Conservation (phyloP, 306 rosid species). For the Clitoria ternatea region DNA sequence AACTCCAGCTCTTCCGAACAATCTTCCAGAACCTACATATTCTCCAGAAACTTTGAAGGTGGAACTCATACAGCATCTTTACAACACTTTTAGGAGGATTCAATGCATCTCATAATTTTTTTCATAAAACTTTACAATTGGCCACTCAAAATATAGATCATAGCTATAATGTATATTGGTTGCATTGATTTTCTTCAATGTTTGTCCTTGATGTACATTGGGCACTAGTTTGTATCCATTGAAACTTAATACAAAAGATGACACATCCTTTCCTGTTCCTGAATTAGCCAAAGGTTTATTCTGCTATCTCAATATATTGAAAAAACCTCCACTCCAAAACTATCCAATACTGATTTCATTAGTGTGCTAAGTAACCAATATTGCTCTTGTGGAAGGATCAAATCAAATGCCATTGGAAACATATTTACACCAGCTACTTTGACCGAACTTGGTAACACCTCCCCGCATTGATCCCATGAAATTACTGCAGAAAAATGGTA, state of each 20-base stretch:
- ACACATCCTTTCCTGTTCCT: slow-evolving; percentile 25
- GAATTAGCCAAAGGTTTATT: slow-evolving; percentile 32
- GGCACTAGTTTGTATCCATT: slow-evolving; percentile 20
- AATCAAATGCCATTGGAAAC: slow-evolving; percentile 34
- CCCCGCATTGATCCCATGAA: slow-evolving; percentile 35
- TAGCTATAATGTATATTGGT: background rate
- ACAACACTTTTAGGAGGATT: slow-evolving; percentile 3
- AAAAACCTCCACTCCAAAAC: slow-evolving; percentile 26
- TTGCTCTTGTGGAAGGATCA: slow-evolving; percentile 37
- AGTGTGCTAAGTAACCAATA: slow-evolving; percentile 28
- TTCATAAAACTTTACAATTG: slow-evolving; percentile 16
- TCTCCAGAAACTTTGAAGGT: slow-evolving; percentile 15
- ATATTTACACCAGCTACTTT: slow-evolving; percentile 42
- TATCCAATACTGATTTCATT: slow-evolving; percentile 28
- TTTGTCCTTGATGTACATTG: slow-evolving; percentile 17
- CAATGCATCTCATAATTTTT: background rate
- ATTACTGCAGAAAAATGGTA: slow-evolving; percentile 55
- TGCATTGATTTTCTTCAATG: slow-evolving; percentile 25
- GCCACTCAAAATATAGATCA: slow-evolving; percentile 20
- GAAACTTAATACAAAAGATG: slow-evolving; percentile 15
- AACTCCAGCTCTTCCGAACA: slow-evolving; percentile 13
- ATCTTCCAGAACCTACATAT: background rate
- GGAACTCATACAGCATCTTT: background rate
- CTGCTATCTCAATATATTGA: slow-evolving; percentile 26
- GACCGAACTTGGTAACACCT: slow-evolving; percentile 37